Evolutionary conservation across 2,329 filamentous ascomycete species (phyloP).

Genomic region (Trichoderma cornu-damae): DNA sequence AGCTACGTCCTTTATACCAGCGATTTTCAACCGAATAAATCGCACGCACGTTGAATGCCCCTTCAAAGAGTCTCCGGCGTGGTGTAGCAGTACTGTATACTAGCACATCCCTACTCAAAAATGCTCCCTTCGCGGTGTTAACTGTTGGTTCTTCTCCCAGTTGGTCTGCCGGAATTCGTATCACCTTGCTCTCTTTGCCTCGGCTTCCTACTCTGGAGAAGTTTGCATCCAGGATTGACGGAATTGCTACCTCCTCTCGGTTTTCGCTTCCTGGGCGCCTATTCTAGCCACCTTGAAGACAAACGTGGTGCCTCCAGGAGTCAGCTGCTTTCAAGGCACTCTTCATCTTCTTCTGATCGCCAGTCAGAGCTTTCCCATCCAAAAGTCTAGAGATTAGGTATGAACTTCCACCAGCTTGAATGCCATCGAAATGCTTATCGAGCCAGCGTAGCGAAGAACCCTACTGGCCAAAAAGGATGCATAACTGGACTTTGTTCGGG

Average conservation of each 20-base stretch:
- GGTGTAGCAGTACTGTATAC: too few species aligned
- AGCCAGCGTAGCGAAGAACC: conserved; percentile 38
- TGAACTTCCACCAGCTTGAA: conserved; percentile 32
- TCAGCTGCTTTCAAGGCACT: conserved; percentile 36
- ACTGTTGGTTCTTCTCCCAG: too few species aligned
- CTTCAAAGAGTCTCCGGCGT: too few species aligned
- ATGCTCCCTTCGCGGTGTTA: too few species aligned
- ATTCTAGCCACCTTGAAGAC: conserved; percentile 41
- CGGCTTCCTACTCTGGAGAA: too few species aligned
- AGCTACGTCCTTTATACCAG: too few species aligned
- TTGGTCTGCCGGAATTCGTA: too few species aligned
- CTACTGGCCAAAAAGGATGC: conserved; percentile 23
- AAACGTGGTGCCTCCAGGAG: conserved; percentile 27
- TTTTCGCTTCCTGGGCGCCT: conserved; percentile 39
- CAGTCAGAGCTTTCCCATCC: conserved; percentile 33
- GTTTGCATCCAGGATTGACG: conserved; percentile 49
- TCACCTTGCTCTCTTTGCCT: too few species aligned
- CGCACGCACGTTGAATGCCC: too few species aligned
- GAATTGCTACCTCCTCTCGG: conserved; percentile 43
- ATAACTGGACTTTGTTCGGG: conserved; percentile 27
- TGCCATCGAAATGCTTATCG: conserved; percentile 33
- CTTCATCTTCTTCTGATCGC: conserved; percentile 32
- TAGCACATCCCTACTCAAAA: too few species aligned
- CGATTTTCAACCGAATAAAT: too few species aligned
- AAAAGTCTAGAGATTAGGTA: conserved; percentile 44